Conservation (phyloP, 176 grass and related monocot species). For the Otatea glauca region DNA sequence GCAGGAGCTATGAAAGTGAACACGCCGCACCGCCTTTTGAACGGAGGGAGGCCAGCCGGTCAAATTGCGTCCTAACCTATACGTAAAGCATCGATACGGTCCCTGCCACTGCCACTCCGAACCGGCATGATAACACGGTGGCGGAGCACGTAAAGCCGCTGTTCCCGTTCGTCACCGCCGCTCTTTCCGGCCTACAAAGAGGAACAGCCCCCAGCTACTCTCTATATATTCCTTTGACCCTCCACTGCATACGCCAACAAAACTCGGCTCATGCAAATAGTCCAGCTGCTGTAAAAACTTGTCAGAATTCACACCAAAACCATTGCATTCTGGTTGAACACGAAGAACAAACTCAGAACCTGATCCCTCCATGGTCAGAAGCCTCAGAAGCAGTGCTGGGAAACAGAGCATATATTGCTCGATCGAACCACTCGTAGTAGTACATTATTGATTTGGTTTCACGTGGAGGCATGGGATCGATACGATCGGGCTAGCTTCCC, state of each 20-base stretch:
- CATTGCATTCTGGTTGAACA: background rate
- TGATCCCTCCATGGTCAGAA: background rate
- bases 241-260: background rate
- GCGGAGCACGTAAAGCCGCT: slow-evolving; percentile 14
- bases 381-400: background rate
- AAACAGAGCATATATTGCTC: background rate
- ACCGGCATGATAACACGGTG: background rate
- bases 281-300: background rate
- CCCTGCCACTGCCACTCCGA: background rate
- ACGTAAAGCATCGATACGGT: background rate
- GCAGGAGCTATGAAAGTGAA: slow-evolving; percentile 10
- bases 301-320: slow-evolving; percentile 5
- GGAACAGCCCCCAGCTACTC: background rate
- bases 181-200: slow-evolving; percentile 6
- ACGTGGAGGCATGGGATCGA: slow-evolving; percentile 21
- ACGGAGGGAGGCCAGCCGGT: slow-evolving; percentile 1
- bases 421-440: background rate
- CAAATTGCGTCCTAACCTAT: slow-evolving; percentile 1
- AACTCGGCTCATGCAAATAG: background rate
- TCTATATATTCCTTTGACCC: background rate
- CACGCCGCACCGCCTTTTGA: background rate
- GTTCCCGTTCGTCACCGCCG: slow-evolving; percentile 38
- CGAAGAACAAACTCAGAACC: background rate
- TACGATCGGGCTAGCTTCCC: background rate
- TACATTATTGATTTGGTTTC: slow-evolving; percentile 9